Evolutionary conservation across 257 asterid genomes (phyloP), one percentile per base, ranked within the genome.

Genomic region (Rauvolfia tetraphylla): DNA sequence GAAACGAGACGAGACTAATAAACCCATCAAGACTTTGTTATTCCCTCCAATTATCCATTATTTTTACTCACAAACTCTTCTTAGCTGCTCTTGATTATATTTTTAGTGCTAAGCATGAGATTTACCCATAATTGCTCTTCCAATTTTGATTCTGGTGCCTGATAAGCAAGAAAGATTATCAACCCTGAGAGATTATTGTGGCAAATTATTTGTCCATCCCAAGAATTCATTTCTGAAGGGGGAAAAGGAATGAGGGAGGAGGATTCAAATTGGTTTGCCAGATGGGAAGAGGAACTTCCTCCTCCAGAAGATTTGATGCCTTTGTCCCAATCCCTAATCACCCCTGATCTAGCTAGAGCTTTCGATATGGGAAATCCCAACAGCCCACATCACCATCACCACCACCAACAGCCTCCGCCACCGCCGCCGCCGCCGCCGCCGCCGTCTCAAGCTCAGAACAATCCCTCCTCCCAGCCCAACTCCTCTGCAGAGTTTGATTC

Each of bases 241-340:
- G 46, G 42, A 34, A 62, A 56, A 58, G 73, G 46, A 53, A 93
- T 93, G 98, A 93, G 89, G 77, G 98, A 89, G 67, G 97, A 93
- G 4, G 95, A 93, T 58, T 87, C 94, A 17, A 91, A 82, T 82
- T 90, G 98, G 98, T 91, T 93, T 78, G 81, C 88, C 15, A 91
- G 85, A 83, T 93, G 98, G 98, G 97, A 89, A 66, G 98, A 93
- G 0, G 87, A 93, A 79, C 82, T 91, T 22, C 96, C 98, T 33
- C 58, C 95, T 27, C 93, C 96, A 10, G 95, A 88, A n/a, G 97
- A 92, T 23, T 87, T 92, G 57, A 92, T 83, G 86, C 93, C 96
- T 73, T 67, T 89, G 5, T 86, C 96, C 73, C 97, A 91, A 71
- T 81, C 98, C 88, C 88, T 93, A 75, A 93, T 93, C 68, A 83